Evolutionary conservation across 495 filamentous ascomycete species (phyloP).

Genomic region (Physcia stellaris): DNA sequence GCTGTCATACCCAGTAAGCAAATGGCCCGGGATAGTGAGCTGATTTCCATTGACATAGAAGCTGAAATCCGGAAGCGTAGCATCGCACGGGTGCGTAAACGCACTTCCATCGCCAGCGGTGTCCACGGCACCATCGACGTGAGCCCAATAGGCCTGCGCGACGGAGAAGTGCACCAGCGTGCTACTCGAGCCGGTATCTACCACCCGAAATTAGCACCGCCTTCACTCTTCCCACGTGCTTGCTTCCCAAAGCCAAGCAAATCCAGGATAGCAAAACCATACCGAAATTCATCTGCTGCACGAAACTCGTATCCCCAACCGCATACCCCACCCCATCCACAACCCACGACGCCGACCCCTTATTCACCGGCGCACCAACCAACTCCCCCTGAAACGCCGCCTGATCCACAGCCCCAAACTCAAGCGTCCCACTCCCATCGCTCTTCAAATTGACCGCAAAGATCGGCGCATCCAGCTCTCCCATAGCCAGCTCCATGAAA

Average conservation of each 20-base stretch:
- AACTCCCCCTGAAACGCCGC: not conserved
- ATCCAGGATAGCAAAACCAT: not conserved
- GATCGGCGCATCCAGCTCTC: not conserved
- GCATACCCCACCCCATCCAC: not conserved
- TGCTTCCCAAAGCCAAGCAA: not conserved
- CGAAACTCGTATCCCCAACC: not conserved
- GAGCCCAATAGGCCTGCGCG: not conserved
- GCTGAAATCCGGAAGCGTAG: not conserved
- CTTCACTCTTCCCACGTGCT: not conserved
- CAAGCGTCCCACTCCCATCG: not conserved
- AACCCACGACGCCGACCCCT: not conserved
- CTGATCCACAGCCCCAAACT: not conserved
- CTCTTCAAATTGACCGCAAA: not conserved
- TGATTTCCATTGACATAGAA: not conserved
- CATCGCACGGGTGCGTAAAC: not conserved
- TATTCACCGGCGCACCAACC: not conserved
- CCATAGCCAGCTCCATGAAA: not conserved
- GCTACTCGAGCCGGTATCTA: not conserved
- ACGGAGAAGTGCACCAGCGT: not conserved
- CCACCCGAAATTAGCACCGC: not conserved
- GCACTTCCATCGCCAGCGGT: not conserved
- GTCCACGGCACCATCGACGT: not conserved
- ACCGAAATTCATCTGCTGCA: not conserved
- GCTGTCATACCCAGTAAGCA: not conserved
- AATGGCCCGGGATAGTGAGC: not conserved